Base-by-base conservation (phyloP, 2,329 filamentous ascomycete species). In the Pseudogymnoascus destructans region DNA sequence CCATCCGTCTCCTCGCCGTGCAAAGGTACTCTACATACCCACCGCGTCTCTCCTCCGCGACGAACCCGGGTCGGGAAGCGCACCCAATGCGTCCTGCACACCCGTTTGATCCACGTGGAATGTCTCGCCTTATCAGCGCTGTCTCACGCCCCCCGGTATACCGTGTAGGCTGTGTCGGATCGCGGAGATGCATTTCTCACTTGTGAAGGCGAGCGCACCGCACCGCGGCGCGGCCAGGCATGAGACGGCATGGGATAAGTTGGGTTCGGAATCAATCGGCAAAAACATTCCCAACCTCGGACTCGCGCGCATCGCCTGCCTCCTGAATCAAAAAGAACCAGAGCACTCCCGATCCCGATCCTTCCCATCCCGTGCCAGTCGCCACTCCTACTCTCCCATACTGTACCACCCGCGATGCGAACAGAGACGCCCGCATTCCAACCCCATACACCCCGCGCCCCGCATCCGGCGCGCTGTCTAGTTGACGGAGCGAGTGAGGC, bases 61-160 rank as follows among this genome's bases (percentile, higher is more conserved):
- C 40, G 40, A 8, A 15, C 5, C 4, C 19, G 21, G 40, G 13
- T 46, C 40, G 40, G 40, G n/a, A 21, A 25, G 6, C 21, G n/a
- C 40, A 46, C 40, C 40, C 40, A 46, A 46, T 46, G 40, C 40
- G 40, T 46, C 19, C 40, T 46, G 40, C 40, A 46, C 40, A 46
- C 21, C 40, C 40, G 40, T 46, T 46, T 5, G 40, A 46, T 25
- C 40, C 40, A 46, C 40, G 40, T 46, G 40, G 40, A 25, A 46
- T 46, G 40, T 46, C 40, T 46, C 40, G 21, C 40, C 40, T 46
- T 46, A 46, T 25, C 40, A 25, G 11, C 21, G 21, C 3, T 46
- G 40, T 46, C 40, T 46, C 40, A 46, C 40, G 21, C 21, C 40
- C 40, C 40, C 40, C 8, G 19, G 13, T 9, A 46, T 46, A 25